These are phyloP conservation scores for Monosporozyma yasuniensis DNA, from an alignment of 805 yeast species.

Conservation along the genomic window DNA sequence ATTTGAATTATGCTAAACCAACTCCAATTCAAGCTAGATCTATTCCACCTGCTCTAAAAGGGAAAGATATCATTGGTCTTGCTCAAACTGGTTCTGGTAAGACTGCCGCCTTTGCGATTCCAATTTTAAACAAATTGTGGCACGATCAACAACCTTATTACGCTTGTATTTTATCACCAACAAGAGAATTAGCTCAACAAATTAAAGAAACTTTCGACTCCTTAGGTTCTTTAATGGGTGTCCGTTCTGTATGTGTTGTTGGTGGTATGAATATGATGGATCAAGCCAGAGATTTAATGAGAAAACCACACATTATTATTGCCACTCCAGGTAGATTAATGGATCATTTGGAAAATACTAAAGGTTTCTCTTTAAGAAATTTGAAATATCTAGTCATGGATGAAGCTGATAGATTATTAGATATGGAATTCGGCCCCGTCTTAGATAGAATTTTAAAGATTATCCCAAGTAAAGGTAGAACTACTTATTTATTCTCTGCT, in stretches of 20 bases:
- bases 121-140: constrained; percentile 86
- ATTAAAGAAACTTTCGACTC: constrained; percentile 95
- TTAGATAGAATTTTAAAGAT: constrained; percentile 75
- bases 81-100: constrained; percentile 98
- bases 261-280: constrained; percentile 99
- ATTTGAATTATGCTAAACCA: constrained; percentile 68
- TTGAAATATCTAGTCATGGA: constrained; percentile 85
- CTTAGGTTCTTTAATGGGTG: constrained; percentile 82
- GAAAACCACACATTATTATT: constrained; percentile 88
- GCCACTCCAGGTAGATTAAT: constrained; percentile 93
- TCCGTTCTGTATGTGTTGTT: constrained; percentile 79
- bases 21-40: constrained; percentile 92
- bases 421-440: constrained; percentile 95
- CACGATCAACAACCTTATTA: constrained; percentile 80
- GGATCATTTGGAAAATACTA: constrained; percentile 89
- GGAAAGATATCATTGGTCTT: constrained; percentile 87
- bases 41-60: constrained; percentile 82
- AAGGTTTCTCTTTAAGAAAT: constrained; percentile 74
- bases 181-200: constrained; percentile 78
- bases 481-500: constrained; percentile 87
- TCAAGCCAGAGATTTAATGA: constrained; percentile 86
- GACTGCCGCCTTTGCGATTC: constrained; percentile 97
- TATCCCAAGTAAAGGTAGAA: constrained; percentile 72
- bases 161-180: constrained; percentile 81
- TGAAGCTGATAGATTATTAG: constrained; percentile 92